Evolutionary conservation across 768 basidiomycete genomes (phyloP).

Genomic region (Tricholoma saponaceum): DNA sequence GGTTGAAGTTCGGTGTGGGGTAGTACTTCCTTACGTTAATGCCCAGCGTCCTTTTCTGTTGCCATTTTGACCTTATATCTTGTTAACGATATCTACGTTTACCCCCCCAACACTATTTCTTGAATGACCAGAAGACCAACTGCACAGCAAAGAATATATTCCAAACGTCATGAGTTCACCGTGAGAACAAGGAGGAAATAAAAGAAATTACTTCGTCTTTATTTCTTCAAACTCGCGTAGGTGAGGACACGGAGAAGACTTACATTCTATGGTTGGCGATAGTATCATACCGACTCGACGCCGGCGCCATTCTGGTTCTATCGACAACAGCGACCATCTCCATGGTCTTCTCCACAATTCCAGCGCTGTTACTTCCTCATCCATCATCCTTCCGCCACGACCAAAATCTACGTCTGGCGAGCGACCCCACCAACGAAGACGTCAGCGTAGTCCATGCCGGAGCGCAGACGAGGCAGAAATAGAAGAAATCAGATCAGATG

Average conservation of each 20-base stretch:
- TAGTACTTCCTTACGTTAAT: background rate
- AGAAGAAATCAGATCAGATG: slow-evolving; percentile 12
- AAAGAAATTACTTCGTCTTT: too few species aligned
- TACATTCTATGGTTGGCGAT: slow-evolving; percentile 7
- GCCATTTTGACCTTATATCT: background rate
- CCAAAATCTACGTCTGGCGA: slow-evolving; percentile 75
- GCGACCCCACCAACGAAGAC: slow-evolving; percentile 44
- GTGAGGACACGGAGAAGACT: background rate
- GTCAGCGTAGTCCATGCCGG: slow-evolving; percentile 40
- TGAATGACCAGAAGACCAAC: background rate
- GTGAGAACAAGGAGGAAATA: too few species aligned
- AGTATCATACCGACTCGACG: slow-evolving; percentile 39
- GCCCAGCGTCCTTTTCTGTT: background rate
- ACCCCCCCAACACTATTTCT: slow-evolving; percentile 1
- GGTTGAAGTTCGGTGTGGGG: background rate
- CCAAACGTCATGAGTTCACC: background rate
- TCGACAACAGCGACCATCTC: slow-evolving; percentile 30
- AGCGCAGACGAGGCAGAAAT: slow-evolving; percentile 28
- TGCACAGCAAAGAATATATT: too few species aligned
- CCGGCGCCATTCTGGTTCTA: slow-evolving; percentile 63
- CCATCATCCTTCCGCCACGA: slow-evolving; percentile 52
- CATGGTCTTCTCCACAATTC: slow-evolving; percentile 13
- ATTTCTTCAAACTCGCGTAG: background rate
- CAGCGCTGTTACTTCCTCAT: slow-evolving; percentile 17
- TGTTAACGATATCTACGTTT: slow-evolving; percentile 3